These are phyloP conservation scores for Abortiporus biennis DNA, from an alignment of 1,284 basidiomycete genomes.

Conservation along the genomic window DNA sequence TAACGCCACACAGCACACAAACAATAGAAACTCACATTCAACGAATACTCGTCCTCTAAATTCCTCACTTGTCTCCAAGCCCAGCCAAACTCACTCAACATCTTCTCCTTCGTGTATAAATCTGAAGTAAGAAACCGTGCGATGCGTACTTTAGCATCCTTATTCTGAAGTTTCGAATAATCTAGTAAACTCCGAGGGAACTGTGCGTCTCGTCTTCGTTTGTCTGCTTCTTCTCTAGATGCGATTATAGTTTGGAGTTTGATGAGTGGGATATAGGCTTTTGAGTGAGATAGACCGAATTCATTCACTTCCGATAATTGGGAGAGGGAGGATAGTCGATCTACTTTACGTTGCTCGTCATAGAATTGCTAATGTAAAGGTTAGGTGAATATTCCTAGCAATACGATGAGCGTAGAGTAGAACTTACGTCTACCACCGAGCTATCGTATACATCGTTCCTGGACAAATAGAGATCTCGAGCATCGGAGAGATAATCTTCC, in stretches of 20 bases:
- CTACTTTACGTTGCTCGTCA: not conserved
- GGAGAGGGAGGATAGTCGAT: not conserved
- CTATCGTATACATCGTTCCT: constrained; percentile 12
- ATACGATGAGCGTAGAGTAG: too few relatives aligned
- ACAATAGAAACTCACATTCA: constrained; percentile 18
- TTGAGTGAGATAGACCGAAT: constrained; percentile 37
- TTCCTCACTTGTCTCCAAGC: constrained; percentile 24
- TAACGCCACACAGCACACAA: too few relatives aligned
- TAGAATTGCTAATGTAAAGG: constrained; percentile 2
- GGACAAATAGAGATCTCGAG: constrained; percentile 16
- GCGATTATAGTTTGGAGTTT: constrained; percentile 22
- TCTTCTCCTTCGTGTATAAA: constrained; percentile 34
- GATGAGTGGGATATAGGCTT: constrained; percentile 28
- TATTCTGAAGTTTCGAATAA: constrained; percentile 34
- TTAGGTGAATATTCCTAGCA: too few relatives aligned
- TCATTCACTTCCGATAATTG: constrained; percentile 2
- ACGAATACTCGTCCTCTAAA: constrained; percentile 10
- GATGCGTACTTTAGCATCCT: constrained; percentile 43
- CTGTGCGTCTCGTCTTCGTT: constrained; percentile 31
- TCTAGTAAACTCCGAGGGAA: constrained; percentile 46
- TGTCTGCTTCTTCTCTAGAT: constrained; percentile 26
- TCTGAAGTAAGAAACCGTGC: constrained; percentile 44
- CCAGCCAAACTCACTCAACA: constrained; percentile 48
- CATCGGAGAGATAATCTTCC: constrained; percentile 20
- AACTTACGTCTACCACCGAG: constrained; percentile 16